phyloP scores from a whole-genome alignment of 148 eudicot species.

The Dianthus caryophyllus region DNA sequence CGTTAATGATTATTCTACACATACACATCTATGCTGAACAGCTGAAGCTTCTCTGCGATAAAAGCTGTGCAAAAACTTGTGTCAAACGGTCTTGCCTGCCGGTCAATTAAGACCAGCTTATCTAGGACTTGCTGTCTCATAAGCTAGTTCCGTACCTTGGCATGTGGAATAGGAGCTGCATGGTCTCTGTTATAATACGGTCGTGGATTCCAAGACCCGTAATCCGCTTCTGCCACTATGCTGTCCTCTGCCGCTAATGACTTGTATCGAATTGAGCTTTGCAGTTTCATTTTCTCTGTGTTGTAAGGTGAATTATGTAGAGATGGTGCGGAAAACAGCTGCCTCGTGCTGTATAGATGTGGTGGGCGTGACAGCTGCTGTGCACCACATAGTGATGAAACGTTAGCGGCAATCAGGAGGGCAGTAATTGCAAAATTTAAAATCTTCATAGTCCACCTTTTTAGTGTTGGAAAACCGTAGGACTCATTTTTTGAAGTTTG shows the following conservation, averaged over 20 bases:
- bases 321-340: background rate
- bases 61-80: background rate
- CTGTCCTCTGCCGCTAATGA: background rate
- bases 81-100: background rate
- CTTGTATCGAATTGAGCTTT: background rate
- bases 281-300: background rate
- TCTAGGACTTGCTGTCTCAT: conserved; percentile 2
- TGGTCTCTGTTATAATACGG: conserved; percentile 30
- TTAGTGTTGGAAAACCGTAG: background rate
- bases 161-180: conserved; percentile 30
- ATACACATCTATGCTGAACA: background rate
- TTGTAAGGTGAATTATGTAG: background rate
- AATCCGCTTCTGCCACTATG: conserved; percentile 26
- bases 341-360: background rate
- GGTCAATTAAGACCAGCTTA: background rate
- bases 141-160: conserved; percentile 21
- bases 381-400: background rate
- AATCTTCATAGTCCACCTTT: conserved; percentile 10
- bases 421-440: conserved; percentile 14
- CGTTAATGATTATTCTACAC: too few relatives aligned
- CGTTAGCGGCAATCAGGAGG: conserved; percentile 5
- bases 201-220: conserved; percentile 37
- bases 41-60: background rate
- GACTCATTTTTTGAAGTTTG: too few relatives aligned
- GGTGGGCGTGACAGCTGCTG: background rate